Percentiles rank a stretch among this genome's conserved stretches.
Conservation (phyloP, 1,284 basidiomycete genomes). For the Cryptococcus amylolentus region DNA sequence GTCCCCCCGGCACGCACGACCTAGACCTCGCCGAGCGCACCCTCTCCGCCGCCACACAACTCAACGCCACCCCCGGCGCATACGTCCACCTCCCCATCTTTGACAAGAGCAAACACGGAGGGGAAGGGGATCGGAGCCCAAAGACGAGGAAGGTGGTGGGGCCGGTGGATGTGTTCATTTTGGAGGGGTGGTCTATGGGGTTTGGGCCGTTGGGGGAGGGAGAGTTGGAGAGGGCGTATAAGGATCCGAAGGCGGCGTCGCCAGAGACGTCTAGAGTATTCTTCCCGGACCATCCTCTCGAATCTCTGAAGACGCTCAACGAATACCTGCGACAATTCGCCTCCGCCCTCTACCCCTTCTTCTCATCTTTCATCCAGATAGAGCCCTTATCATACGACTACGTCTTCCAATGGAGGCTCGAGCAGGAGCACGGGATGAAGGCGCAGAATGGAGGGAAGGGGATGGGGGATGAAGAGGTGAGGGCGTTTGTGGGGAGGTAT, state of each 20-base stretch:
- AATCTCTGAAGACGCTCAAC: constrained; percentile 31
- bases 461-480: constrained; percentile 77
- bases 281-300: constrained; percentile 24
- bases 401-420: constrained; percentile 62
- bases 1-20: constrained; percentile 47
- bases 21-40: constrained; percentile 17
- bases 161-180: constrained; percentile 75
- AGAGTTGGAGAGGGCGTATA: constrained; percentile 48
- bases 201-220: constrained; percentile 37
- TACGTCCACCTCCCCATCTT: constrained; percentile 68
- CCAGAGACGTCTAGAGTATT: constrained; percentile 19
- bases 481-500: constrained; percentile 55
- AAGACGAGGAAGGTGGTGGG: constrained; percentile 42
- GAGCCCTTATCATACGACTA: constrained; percentile 35
- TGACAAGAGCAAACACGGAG: constrained; percentile 75
- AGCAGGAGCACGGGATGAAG: constrained; percentile 88
- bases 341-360: constrained; percentile 25
- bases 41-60: constrained; percentile 12
- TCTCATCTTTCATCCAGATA: constrained; percentile 32
- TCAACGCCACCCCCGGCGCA: constrained; percentile 13
- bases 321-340: constrained; percentile 25
- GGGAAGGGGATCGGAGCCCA: constrained; percentile 74
- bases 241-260: constrained; percentile 11
- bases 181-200: constrained; percentile 58
- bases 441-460: constrained; percentile 71